A percentile compares a stretch with the other conserved stretches of the same genome.
These are phyloP conservation scores for Raphanus raphanistrum DNA, from an alignment of 345 rosid genomes.

Conservation along the genomic window DNA sequence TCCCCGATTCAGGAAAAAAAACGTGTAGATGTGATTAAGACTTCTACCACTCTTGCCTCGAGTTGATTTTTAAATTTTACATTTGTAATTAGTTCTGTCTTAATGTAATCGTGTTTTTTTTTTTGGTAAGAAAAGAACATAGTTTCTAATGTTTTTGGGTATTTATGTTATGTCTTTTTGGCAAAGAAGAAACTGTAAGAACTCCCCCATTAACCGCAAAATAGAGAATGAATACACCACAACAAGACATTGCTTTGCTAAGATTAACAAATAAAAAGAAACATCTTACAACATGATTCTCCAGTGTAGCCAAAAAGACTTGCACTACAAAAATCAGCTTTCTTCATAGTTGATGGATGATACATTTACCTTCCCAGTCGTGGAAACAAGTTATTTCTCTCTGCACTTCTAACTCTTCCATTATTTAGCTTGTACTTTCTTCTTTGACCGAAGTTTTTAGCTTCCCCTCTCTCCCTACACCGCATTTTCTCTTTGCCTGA, in stretches of 20 bases:
- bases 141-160: background rate
- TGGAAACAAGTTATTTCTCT: constrained; percentile 13
- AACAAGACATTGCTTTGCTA: background rate
- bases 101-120: background rate
- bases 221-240: background rate
- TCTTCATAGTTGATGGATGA: background rate
- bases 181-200: background rate
- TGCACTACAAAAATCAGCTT: background rate
- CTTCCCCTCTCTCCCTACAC: constrained; percentile 35
- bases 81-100: background rate
- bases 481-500: constrained; percentile 62
- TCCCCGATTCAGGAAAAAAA: constrained; percentile 9
- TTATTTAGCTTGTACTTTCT: constrained; percentile 38
- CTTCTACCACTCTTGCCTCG: background rate
- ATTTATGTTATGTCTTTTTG: background rate
- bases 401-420: background rate
- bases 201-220: background rate
- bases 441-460: constrained; percentile 41
- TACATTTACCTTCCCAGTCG: background rate
- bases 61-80: background rate
- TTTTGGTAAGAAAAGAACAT: background rate
- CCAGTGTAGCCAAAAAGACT: background rate
- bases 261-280: background rate
- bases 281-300: background rate
- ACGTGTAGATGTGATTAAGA: background rate